These are phyloP conservation scores for Ligustrum vulgare DNA, from an alignment of 257 asterid genomes.

Conservation along the genomic window DNA sequence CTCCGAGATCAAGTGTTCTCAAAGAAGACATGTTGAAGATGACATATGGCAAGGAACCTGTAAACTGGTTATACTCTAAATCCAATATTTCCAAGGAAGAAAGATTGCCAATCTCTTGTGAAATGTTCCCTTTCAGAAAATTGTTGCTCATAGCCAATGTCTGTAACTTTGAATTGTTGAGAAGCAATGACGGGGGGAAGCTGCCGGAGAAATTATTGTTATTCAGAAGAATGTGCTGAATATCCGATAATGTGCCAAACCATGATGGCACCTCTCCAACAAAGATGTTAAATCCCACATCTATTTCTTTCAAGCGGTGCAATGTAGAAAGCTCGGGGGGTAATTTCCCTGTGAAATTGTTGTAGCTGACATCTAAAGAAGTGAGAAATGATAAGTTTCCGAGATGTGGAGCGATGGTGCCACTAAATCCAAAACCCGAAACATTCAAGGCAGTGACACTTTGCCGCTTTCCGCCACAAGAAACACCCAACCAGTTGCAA, in stretches of 20 bases:
- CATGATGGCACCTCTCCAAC: no score
- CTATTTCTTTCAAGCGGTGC: no score
- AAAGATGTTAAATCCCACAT: no score
- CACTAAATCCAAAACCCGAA: constrained; percentile 15
- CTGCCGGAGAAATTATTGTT: no score
- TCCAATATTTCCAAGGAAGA: background rate
- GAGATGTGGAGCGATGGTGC: constrained; percentile 19
- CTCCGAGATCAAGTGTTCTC: constrained; percentile 9
- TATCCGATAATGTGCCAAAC: no score
- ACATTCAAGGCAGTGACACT: constrained; percentile 24
- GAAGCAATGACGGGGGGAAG: constrained; percentile 16
- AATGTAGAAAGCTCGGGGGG: constrained; percentile 22
- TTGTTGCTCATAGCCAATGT: background rate
- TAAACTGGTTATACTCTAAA: background rate
- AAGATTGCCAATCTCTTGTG: background rate
- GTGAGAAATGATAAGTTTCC: constrained; percentile 27
- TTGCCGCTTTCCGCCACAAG: constrained; percentile 25
- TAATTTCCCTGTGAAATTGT: constrained; percentile 20
- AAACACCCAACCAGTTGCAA: constrained; percentile 41
- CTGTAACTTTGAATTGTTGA: constrained; percentile 29
- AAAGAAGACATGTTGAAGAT: constrained; percentile 30
- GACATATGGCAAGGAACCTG: background rate
- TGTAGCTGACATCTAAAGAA: constrained; percentile 19
- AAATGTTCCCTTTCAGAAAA: background rate
- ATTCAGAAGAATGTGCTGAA: no score